Percentiles rank a stretch among this genome's conserved stretches.
Evolutionary conservation across 257 asterid species (phyloP).

Genomic region (Sherardia arvensis): DNA sequence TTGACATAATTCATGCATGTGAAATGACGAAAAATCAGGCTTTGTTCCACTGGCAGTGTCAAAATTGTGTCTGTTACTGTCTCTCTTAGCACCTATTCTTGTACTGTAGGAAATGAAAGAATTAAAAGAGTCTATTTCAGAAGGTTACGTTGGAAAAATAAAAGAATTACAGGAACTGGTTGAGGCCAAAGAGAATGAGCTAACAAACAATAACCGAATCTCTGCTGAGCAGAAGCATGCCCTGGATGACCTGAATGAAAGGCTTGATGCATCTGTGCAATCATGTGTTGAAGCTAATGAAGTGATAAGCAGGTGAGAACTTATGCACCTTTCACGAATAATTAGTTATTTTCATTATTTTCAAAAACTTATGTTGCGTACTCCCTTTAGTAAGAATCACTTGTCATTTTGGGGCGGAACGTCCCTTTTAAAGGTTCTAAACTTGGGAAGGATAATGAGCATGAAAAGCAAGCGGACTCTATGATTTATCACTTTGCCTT

Average conservation of each 20-base stretch:
- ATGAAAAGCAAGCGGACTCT: not conserved
- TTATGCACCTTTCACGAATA: conserved; percentile 1
- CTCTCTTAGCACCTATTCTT: not conserved
- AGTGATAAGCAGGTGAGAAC: conserved; percentile 67
- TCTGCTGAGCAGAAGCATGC: conserved; percentile 74
- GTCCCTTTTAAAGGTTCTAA: not conserved
- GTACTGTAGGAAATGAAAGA: conserved; percentile 61
- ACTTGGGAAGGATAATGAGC: not conserved
- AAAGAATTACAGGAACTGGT: conserved; percentile 46
- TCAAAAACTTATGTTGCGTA: not conserved
- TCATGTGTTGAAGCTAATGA: conserved; percentile 90
- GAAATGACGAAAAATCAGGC: not conserved
- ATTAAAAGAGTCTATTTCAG: conserved; percentile 60
- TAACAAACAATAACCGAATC: conserved; percentile 42
- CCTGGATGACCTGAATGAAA: conserved; percentile 64
- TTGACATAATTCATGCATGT: not conserved
- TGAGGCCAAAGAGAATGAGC: conserved; percentile 62
- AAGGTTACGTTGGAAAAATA: conserved; percentile 53
- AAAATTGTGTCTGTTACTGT: not conserved
- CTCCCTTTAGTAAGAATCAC: not conserved
- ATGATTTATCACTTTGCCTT: not conserved
- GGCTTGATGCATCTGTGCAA: conserved; percentile 68
- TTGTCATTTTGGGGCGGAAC: not conserved
- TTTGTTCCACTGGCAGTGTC: not conserved
- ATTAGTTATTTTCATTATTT: not conserved